A percentile compares a stretch with the other conserved stretches of the same genome.
Evolutionary conservation across 139 green algal genomes (phyloP).

Genomic region (Bryopsis sp.): DNA sequence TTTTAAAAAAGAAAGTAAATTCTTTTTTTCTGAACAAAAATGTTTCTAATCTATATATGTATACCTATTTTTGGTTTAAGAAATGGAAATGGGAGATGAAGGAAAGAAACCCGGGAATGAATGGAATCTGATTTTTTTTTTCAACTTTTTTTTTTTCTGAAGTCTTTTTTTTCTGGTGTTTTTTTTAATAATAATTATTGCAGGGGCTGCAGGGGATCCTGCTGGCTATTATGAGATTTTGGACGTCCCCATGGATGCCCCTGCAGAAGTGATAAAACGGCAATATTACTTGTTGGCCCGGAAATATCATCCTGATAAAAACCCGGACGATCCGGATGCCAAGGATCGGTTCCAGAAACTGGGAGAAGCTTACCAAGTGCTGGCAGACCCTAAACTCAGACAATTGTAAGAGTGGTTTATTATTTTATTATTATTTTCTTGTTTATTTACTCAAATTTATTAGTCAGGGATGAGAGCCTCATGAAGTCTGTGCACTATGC

Average conservation of each 20-base stretch:
- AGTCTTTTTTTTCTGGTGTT: no score
- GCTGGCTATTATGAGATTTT: slow-evolving; percentile 60
- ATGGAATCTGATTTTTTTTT: no score
- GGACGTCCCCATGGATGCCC: slow-evolving; percentile 52
- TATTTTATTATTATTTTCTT: neutral
- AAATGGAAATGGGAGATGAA: no score
- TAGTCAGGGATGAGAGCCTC: neutral
- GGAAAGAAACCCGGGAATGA: no score
- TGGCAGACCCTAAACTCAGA: slow-evolving; percentile 2
- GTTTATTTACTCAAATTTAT: neutral
- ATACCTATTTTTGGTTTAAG: no score
- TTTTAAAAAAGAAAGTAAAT: no score
- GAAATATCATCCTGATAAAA: slow-evolving; percentile 81
- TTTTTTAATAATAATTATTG: no score
- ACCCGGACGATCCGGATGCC: slow-evolving; percentile 64
- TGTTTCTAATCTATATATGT: no score
- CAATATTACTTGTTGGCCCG: slow-evolving; percentile 85
- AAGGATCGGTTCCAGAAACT: slow-evolving; percentile 81
- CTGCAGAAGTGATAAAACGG: slow-evolving; percentile 64
- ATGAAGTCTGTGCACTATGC: slow-evolving; percentile 55
- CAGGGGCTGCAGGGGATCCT: neutral
- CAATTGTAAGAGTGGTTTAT: slow-evolving; percentile 4
- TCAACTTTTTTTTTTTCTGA: no score
- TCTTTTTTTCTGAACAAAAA: no score
- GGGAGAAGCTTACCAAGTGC: slow-evolving; percentile 61